Percentiles rank a stretch among this genome's conserved stretches.
These are phyloP conservation scores for Plantago lanceolata DNA, from an alignment of 305 asterid species.

Conservation along the genomic window DNA sequence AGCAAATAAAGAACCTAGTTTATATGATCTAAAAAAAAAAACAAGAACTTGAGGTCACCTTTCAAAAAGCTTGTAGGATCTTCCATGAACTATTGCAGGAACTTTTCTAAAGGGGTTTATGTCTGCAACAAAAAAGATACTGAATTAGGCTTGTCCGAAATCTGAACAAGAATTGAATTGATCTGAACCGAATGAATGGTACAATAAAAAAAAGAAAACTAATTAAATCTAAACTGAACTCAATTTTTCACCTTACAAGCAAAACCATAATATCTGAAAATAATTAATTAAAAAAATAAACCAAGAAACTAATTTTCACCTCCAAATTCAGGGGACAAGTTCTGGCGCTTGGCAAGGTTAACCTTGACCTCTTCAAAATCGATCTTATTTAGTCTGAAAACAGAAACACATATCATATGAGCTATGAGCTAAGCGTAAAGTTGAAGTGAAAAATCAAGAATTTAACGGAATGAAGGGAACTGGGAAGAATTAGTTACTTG, in stretches of 20 bases:
- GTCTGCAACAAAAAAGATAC: constrained; percentile 41
- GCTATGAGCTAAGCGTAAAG: too few relatives aligned
- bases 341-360: constrained; percentile 45
- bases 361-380: constrained; percentile 72
- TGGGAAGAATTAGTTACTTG: background rate
- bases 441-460: too few relatives aligned
- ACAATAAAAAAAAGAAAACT: background rate
- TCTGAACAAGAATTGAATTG: too few relatives aligned
- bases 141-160: too few relatives aligned
- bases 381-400: constrained; percentile 52
- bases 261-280: too few relatives aligned
- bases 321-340: constrained; percentile 48
- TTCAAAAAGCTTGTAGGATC: constrained; percentile 74
- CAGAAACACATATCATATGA: background rate
- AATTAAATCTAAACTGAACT: too few relatives aligned
- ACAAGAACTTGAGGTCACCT: constrained; percentile 29
- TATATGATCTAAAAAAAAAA: background rate
- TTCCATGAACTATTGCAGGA: constrained; percentile 80
- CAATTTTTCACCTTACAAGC: too few relatives aligned
- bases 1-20: background rate
- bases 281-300: too few relatives aligned
- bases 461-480: too few relatives aligned
- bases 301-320: constrained; percentile 29
- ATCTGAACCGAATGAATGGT: too few relatives aligned
- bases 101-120: constrained; percentile 70